Evolutionary conservation across 2,329 filamentous ascomycete genomes (phyloP), one percentile per base, ranked within the genome.

Genomic region (Chaetothyriales sp.): DNA sequence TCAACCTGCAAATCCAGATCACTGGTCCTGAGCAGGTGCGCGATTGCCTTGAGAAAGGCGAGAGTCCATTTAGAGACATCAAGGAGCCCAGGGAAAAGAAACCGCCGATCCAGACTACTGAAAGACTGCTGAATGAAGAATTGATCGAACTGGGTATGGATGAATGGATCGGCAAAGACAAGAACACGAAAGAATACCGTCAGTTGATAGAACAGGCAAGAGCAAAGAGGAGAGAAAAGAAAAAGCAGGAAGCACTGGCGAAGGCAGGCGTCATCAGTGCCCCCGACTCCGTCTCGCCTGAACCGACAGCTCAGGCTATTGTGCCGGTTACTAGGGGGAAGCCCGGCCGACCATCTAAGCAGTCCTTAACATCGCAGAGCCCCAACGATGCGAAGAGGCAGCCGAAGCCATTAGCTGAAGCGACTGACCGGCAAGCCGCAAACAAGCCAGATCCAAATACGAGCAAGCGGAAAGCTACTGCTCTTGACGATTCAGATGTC

Each of bases 131-230:
- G 10, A 20, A 50, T 39, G 44, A 47, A 18, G 55, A 57, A 43
- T 44, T 57, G 1, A 51, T 43, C 18, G 51, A 53, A 25, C 53
- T 57, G 32, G 55, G 55, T 6, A 48, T 57, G 19, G 53, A 55
- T 43, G 51, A 53, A 36, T 57, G 55, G 55, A 52, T 55, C 22
- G 44, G 47, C n/a, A 53, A 49, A 45, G 51, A 57, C 47, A 57
- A 53, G 47, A 53, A 47, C 10, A 48, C 44, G 36, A 42, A 50
- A 6, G 51, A 53, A 36, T 57, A 57, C 42, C 51, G 51, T 18
- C 45, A 49, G 22, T 32, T 45, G 6, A 51, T 57, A 1, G 18
- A 44, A 20, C 45, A 51, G 46, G 55, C 55, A 36, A 53, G 55
- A 43, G 43, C 36, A 5, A 44, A 49, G 26, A 46, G 53, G 43